Evolutionary conservation across 768 basidiomycete species (phyloP).

Genomic region (Tricholoma matsutake): DNA sequence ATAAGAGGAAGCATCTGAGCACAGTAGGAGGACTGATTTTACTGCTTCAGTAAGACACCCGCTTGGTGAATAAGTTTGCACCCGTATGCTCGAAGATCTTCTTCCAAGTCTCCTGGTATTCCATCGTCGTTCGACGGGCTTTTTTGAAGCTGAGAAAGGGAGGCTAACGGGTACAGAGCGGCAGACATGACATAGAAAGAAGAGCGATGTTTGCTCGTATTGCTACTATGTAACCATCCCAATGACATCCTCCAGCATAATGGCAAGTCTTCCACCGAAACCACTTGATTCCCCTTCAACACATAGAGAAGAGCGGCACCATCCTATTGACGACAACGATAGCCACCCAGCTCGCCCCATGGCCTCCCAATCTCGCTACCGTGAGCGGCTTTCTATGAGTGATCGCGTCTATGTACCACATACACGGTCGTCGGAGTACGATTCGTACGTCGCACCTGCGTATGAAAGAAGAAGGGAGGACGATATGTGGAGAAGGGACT

Average conservation of each 20-base stretch:
- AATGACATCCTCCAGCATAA: slow-evolving; percentile 6
- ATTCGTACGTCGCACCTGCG: slow-evolving; percentile 31
- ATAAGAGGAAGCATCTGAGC: slow-evolving; percentile 3
- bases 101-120: slow-evolving; percentile 76
- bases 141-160: slow-evolving; percentile 68
- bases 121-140: slow-evolving; percentile 85
- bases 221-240: neutral
- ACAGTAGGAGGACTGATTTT: slow-evolving; percentile 22
- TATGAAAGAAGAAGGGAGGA: slow-evolving; percentile 26
- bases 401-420: slow-evolving; percentile 15
- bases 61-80: slow-evolving; percentile 96
- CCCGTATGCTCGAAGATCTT: slow-evolving; percentile 85
- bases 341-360: slow-evolving; percentile 25
- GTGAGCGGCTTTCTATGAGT: slow-evolving; percentile 13
- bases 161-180: slow-evolving; percentile 78
- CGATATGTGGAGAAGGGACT: slow-evolving; percentile 22
- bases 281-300: slow-evolving; percentile 30
- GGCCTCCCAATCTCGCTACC: slow-evolving; percentile 15
- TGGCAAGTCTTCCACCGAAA: slow-evolving; percentile 41
- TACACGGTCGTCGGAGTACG: slow-evolving; percentile 18
- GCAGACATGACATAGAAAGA: slow-evolving; percentile 34
- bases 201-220: slow-evolving; percentile 11
- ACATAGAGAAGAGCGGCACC: slow-evolving; percentile 15
- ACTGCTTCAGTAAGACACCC: slow-evolving; percentile 90
- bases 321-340: slow-evolving; percentile 26